phyloP scores from a whole-genome alignment of 305 asterid genomes.

The Rubia tinctorum region DNA sequence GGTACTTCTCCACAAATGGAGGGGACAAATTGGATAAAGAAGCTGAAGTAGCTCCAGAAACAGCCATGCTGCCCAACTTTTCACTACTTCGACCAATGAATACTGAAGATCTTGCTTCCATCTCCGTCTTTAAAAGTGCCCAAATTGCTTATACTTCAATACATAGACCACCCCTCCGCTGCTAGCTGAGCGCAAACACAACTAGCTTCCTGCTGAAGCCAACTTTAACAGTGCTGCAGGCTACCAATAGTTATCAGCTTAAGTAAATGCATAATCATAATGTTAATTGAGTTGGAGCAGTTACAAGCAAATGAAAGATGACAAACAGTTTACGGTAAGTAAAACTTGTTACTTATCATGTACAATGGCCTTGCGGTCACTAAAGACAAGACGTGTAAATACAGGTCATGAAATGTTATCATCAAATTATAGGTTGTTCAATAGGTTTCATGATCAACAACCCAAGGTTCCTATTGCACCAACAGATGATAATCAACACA shows the following conservation, averaged over 20 bases:
- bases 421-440: not conserved
- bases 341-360: not conserved
- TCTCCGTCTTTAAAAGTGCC: conserved; percentile 30
- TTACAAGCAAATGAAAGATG: conserved; percentile 1
- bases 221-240: not conserved
- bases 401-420: not conserved
- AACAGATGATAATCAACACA: not conserved
- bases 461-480: not conserved
- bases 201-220: not conserved
- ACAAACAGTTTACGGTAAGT: not conserved
- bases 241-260: conserved; percentile 1
- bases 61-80: conserved; percentile 39
- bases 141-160: not conserved
- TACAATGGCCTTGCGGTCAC: not conserved
- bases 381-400: not conserved
- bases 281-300: not conserved
- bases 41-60: conserved; percentile 49
- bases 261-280: not conserved
- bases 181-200: not conserved
- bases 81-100: conserved; percentile 35
- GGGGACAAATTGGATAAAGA: conserved; percentile 42
- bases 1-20: conserved; percentile 38
- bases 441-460: not conserved
- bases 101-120: conserved; percentile 39
- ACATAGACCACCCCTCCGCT: not conserved